phyloP scores from a whole-genome alignment of 495 filamentous ascomycete genomes.

The Penicillium taxi region DNA sequence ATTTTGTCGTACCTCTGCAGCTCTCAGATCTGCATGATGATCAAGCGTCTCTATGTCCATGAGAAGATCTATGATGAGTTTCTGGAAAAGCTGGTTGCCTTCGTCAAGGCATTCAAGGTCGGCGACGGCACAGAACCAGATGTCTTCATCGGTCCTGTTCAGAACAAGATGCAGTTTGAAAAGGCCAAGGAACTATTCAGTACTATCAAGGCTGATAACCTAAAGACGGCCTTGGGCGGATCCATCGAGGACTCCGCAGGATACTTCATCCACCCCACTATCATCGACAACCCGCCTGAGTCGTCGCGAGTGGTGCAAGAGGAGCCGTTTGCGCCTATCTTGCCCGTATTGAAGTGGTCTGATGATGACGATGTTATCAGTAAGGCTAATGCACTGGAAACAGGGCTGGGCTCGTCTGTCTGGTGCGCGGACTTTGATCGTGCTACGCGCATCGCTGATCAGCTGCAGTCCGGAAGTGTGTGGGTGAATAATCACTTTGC shows the following conservation, averaged over 20 bases:
- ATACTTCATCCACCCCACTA: constrained; percentile 48
- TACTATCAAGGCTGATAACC: constrained; percentile 40
- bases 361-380: constrained; percentile 51
- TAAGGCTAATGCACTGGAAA: constrained; percentile 48
- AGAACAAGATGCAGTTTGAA: constrained; percentile 53
- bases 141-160: constrained; percentile 47
- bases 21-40: constrained; percentile 48
- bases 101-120: constrained; percentile 44
- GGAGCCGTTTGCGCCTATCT: constrained; percentile 48
- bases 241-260: constrained; percentile 33
- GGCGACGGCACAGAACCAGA: constrained; percentile 37
- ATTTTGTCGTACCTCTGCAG: constrained; percentile 51
- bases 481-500: constrained; percentile 50
- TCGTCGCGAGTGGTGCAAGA: constrained; percentile 40
- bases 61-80: constrained; percentile 58
- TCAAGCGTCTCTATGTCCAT: constrained; percentile 64
- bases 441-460: constrained; percentile 42
- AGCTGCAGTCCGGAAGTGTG: constrained; percentile 47
- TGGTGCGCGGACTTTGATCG: constrained; percentile 46
- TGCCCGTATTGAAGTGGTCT: constrained; percentile 48
- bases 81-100: constrained; percentile 44
- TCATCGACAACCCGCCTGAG: constrained; percentile 52
- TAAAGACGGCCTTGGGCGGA: constrained; percentile 28
- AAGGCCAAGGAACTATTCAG: constrained; percentile 44
- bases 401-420: constrained; percentile 50